Evolutionary conservation across 352 stramenopile species (phyloP), one percentile per base, ranked within the genome.

Genomic region (Phytophthora sp.): DNA sequence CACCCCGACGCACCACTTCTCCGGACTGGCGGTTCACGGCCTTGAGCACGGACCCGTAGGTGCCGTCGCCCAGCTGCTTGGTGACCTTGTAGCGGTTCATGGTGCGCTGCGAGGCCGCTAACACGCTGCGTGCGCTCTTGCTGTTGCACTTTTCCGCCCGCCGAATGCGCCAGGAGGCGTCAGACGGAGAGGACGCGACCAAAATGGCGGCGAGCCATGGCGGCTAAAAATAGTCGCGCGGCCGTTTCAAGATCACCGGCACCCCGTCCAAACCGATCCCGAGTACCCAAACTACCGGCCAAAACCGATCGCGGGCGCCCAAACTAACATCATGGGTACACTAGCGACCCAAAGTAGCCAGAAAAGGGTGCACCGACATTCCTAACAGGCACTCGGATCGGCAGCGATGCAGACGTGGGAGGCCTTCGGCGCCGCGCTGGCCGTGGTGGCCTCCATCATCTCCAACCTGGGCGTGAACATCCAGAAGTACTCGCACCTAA

Each of bases 71-170:
- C 28, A 98, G 75, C 67, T 98, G 88, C 76, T 98, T 98, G 28
- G 92, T 98, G 46, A 98, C 79, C 72, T 98, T 98, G 79, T 98
- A 98, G 24, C 91, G 84, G 76, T 98, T 98, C 89, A 96, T 97
- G 35, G 28, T 46, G 15, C 42, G 21, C 34, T 15, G 42, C 31
- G 32, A 34, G 24, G 37, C 44, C 23, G 34, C 34, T 37, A 13
- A 28, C 45, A 30, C 44, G 9, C 13, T 34, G 37, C 28, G 28
- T 39, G 17, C 37, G 23, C 39, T 28, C 18, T 53, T 54, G 54
- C 27, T 54, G 62, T 69, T 69, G 62, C 48, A 60, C 56, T 72
- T 69, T 67, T 54, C 39, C 13, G 26, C 20, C 26, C 23, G 20
- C 17, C 46, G 30, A 57, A 61, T 39, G n/a, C 42, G 35, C 50